Conservation (phyloP, 805 yeast species). For the Wickerhamiella dianesei region DNA sequence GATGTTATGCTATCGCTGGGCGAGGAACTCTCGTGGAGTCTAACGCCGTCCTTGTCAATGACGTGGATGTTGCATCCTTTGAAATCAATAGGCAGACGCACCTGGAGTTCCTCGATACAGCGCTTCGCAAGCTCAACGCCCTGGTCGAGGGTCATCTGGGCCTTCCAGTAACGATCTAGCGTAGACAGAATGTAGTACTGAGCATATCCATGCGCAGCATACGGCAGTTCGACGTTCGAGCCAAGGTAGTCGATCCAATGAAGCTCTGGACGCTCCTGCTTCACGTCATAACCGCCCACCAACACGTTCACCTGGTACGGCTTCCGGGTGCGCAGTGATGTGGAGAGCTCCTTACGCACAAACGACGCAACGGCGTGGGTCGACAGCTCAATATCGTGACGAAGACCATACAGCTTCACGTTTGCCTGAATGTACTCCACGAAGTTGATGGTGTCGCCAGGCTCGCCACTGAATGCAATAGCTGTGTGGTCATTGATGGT, state of each 20-base stretch:
- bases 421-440: constrained; percentile 92
- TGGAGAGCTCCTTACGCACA: constrained; percentile 77
- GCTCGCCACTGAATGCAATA: constrained; percentile 86
- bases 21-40: constrained; percentile 12
- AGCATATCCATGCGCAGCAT: constrained; percentile 98
- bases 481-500: constrained; percentile 59
- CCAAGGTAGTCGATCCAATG: constrained; percentile 92
- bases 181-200: constrained; percentile 85
- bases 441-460: constrained; percentile 92
- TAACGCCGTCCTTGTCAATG: constrained; percentile 48
- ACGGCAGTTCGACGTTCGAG: constrained; percentile 78
- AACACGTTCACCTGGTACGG: constrained; percentile 92
- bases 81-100: constrained; percentile 86
- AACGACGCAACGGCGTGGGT: constrained; percentile 81
- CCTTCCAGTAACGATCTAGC: constrained; percentile 77
- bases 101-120: constrained; percentile 67
- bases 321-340: constrained; percentile 78
- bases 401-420: constrained; percentile 71
- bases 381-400: constrained; percentile 68
- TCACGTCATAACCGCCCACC: constrained; percentile 67
- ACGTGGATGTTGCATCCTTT: constrained; percentile 68
- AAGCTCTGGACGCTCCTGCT: constrained; percentile 46
- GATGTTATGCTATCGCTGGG: not conserved
- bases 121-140: constrained; percentile 60
- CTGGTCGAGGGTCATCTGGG: constrained; percentile 59